These are phyloP conservation scores for Anisogramma anomala DNA, from an alignment of 2,329 filamentous ascomycete species.

Conservation along the genomic window DNA sequence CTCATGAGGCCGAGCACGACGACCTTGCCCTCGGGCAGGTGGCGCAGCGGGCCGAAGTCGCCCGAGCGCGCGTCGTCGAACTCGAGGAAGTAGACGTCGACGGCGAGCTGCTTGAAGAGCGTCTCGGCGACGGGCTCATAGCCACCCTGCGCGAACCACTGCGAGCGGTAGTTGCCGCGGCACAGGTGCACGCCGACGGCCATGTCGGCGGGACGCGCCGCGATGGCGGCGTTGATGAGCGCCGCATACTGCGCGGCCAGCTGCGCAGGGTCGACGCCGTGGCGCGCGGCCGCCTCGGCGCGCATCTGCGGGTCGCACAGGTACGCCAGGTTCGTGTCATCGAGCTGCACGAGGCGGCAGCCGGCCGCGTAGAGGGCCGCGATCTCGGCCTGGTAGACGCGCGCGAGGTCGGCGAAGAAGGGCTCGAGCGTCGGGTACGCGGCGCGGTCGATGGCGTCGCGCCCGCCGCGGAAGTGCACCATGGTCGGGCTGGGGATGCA, in stretches of 20 bases:
- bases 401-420: constrained; percentile 44
- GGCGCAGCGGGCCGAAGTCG: constrained; percentile 43
- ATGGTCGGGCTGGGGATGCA: constrained; percentile 49
- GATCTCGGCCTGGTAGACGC: constrained; percentile 44
- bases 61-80: constrained; percentile 45
- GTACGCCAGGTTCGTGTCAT: constrained; percentile 49
- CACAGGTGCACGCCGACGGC: constrained; percentile 46
- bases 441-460: constrained; percentile 38
- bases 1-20: constrained; percentile 45
- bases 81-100: constrained; percentile 48
- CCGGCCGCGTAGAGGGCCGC: constrained; percentile 40
- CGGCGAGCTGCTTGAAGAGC: constrained; percentile 32
- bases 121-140: constrained; percentile 39
- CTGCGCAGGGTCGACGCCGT: constrained; percentile 35
- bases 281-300: constrained; percentile 37
- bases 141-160: constrained; percentile 46
- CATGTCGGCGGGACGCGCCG: constrained; percentile 40
- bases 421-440: constrained; percentile 43
- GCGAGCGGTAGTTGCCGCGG: constrained; percentile 43
- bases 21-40: constrained; percentile 40
- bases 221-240: constrained; percentile 43
- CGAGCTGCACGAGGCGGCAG: constrained; percentile 45
- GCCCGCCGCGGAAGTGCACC: constrained; percentile 46
- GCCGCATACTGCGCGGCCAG: constrained; percentile 40
- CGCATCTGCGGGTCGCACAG: constrained; percentile 46